Conservation (phyloP, 768 basidiomycete species). For the Pisolithus microcarpus region DNA sequence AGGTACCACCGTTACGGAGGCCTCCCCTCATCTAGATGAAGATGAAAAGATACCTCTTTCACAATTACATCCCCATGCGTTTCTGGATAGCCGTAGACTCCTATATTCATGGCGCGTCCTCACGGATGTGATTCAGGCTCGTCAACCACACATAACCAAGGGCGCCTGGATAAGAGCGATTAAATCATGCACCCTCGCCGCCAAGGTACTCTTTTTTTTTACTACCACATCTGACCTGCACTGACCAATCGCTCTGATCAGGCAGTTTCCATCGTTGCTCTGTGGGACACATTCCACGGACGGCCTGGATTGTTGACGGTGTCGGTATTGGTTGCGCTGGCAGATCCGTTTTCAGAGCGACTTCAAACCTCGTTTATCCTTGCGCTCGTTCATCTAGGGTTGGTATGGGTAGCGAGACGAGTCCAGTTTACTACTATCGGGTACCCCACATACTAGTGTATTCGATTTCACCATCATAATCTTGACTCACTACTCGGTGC, state of each 20-base stretch:
- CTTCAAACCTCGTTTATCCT: slow-evolving; percentile 32
- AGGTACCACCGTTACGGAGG: background rate
- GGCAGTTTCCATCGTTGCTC: slow-evolving; percentile 20
- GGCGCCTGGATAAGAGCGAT: slow-evolving; percentile 21
- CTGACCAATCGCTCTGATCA: slow-evolving; percentile 3
- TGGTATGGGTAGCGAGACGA: slow-evolving; percentile 13
- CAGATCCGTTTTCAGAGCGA: slow-evolving; percentile 41
- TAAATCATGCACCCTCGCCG: slow-evolving; percentile 31
- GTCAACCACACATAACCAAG: slow-evolving; percentile 9
- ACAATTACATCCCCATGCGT: slow-evolving; percentile 10
- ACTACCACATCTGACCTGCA: background rate
- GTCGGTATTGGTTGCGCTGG: slow-evolving; percentile 32
- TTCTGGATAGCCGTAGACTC: background rate
- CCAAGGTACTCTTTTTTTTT: slow-evolving; percentile 24
- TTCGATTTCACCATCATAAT: background rate
- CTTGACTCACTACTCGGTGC: too few species aligned
- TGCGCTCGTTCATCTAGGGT: slow-evolving; percentile 32
- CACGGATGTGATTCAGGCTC: background rate
- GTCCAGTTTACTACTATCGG: background rate
- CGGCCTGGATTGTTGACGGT: slow-evolving; percentile 20
- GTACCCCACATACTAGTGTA: background rate
- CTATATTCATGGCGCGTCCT: background rate
- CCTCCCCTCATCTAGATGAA: slow-evolving; percentile 1
- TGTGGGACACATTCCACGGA: slow-evolving; percentile 18
- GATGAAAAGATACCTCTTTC: slow-evolving; percentile 12